A percentile compares a stretch with the other conserved stretches of the same genome.
Conservation (phyloP, 495 filamentous ascomycete genomes). For the Tuber calosporum region DNA sequence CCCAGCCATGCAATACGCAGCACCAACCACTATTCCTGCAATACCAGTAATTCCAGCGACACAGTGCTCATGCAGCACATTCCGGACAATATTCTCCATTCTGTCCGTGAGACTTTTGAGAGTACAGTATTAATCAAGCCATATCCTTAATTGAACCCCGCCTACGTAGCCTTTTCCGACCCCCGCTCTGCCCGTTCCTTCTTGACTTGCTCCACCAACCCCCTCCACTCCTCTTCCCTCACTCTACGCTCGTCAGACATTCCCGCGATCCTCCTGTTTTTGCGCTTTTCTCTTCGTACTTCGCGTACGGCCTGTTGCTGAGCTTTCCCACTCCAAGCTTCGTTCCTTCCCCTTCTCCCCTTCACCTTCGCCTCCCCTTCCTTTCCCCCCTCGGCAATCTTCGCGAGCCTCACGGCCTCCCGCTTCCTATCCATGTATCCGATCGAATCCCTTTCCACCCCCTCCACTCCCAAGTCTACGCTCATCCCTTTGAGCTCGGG, state of each 20-base stretch:
- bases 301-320: conserved; percentile 61
- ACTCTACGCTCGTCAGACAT: conserved; percentile 68
- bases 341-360: conserved; percentile 48
- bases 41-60: too few species aligned
- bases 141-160: conserved; percentile 38
- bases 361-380: conserved; percentile 40
- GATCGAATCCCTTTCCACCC: conserved; percentile 52
- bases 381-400: conserved; percentile 39
- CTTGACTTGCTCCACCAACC: conserved; percentile 65
- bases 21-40: too few species aligned
- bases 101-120: neutral
- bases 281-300: conserved; percentile 65
- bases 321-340: conserved; percentile 78
- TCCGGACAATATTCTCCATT: too few species aligned
- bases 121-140: neutral
- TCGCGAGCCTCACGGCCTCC: conserved; percentile 59
- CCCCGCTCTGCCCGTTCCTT: conserved; percentile 44
- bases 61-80: too few species aligned
- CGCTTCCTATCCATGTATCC: conserved; percentile 70
- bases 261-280: conserved; percentile 62
- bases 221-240: conserved; percentile 62
- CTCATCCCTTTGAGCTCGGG: conserved; percentile 74
- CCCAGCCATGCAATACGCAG: too few species aligned
- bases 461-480: conserved; percentile 53
- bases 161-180: conserved; percentile 39